These are phyloP conservation scores for Chrysopogon serrulatus DNA, from an alignment of 176 grass and related monocot species.

Conservation along the genomic window DNA sequence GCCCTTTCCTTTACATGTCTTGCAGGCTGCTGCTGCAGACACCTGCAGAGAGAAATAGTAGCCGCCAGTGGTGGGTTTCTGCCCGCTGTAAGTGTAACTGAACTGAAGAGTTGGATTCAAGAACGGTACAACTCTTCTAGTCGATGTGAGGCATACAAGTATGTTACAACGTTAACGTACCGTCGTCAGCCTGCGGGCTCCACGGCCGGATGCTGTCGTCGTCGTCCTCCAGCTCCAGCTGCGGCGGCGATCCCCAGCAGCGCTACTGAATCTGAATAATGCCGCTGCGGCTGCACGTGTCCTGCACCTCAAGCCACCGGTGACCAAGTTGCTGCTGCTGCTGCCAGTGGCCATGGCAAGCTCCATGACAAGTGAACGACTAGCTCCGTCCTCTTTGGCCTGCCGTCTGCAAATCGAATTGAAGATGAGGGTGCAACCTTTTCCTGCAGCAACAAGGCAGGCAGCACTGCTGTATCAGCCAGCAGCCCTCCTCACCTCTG, in stretches of 20 bases:
- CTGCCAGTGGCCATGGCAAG: background rate
- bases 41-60: no score
- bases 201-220: background rate
- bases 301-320: background rate
- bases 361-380: conserved; percentile 7
- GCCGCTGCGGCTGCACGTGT: background rate
- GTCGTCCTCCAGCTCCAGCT: background rate
- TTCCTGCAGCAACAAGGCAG: background rate
- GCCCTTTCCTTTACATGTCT: conserved; percentile 79
- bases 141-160: no score
- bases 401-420: background rate
- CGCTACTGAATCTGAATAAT: background rate
- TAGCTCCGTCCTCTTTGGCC: background rate
- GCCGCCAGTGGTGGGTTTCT: no score
- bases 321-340: background rate
- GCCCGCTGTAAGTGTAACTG: no score
- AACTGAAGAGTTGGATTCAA: background rate
- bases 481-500: background rate
- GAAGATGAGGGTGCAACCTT: background rate
- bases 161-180: background rate
- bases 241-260: background rate
- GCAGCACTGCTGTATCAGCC: no score
- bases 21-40: conserved; percentile 37
- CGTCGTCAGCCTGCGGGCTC: background rate
- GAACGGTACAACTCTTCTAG: background rate